Evolutionary conservation across 805 yeast species (phyloP).

Genomic region (Cyberlindnera maritima): DNA sequence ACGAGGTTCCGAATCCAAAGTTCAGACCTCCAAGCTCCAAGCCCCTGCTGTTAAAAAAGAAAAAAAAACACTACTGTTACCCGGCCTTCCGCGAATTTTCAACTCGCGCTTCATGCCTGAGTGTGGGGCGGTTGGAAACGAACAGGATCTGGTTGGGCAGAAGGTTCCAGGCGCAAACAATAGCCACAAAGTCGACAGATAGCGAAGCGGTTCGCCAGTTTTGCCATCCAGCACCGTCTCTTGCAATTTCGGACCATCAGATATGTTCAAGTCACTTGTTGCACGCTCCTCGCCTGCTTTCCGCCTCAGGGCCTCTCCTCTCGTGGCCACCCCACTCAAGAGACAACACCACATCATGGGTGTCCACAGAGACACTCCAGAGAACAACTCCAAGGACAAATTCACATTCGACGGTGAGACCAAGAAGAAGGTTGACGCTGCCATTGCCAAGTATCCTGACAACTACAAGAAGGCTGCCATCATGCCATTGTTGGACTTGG

Average conservation of each 20-base stretch:
- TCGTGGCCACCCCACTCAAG: slow-evolving; percentile 1
- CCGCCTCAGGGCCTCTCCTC: background rate
- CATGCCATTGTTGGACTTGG: slow-evolving; percentile 83
- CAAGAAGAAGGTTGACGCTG: slow-evolving; percentile 62
- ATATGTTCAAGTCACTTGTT: background rate
- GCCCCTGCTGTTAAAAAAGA: no score
- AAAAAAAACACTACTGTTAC: background rate
- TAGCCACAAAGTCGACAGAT: no score
- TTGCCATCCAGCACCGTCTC: no score
- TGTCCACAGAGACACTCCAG: slow-evolving; percentile 71
- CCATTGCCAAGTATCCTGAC: slow-evolving; percentile 77
- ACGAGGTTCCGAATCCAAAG: no score
- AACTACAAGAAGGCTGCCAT: slow-evolving; percentile 86
- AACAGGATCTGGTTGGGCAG: background rate
- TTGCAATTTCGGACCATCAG: background rate
- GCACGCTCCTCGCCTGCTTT: background rate
- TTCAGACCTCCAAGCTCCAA: no score
- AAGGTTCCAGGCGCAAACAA: background rate
- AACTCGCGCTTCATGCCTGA: background rate
- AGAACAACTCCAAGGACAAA: slow-evolving; percentile 63
- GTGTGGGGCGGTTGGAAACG: background rate
- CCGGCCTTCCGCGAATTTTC: background rate
- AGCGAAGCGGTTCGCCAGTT: no score
- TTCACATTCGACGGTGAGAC: slow-evolving; percentile 73
- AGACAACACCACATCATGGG: slow-evolving; percentile 25